Evolutionary conservation across 441 rosid species (phyloP).

Genomic region (Aquilaria agallochum): DNA sequence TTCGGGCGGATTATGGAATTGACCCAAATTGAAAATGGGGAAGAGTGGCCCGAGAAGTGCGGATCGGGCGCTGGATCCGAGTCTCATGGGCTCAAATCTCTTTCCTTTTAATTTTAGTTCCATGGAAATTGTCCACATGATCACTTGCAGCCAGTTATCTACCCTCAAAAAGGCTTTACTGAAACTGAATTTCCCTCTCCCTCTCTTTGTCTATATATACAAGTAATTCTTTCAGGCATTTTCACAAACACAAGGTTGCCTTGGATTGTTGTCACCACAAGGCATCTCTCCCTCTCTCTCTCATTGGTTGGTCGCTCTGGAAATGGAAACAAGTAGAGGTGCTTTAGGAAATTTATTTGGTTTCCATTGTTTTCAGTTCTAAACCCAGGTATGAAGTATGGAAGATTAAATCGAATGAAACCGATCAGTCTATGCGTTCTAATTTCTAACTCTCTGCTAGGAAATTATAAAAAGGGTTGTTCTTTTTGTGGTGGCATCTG

Average conservation of each 20-base stretch:
- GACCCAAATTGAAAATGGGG: not conserved
- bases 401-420: not conserved
- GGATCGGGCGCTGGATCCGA: conserved; percentile 13
- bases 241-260: not conserved
- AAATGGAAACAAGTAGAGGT: not conserved
- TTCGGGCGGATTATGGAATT: not conserved
- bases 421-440: not conserved
- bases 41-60: conserved; percentile 5
- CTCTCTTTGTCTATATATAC: not conserved
- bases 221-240: not conserved
- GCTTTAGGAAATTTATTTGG: no score
- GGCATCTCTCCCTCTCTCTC: conserved; percentile 10
- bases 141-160: not conserved
- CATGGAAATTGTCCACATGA: not conserved
- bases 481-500: no score
- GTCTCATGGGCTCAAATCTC: not conserved
- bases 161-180: not conserved
- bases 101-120: not conserved
- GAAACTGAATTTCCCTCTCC: not conserved
- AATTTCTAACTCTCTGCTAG: not conserved
- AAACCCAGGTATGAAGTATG: not conserved
- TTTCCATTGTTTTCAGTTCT: not conserved
- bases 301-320: conserved; percentile 14
- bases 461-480: not conserved
- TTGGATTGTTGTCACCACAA: conserved; percentile 8